Base-by-base conservation (phyloP, 1,284 basidiomycete species). In the Malassezia yamatoensis region DNA sequence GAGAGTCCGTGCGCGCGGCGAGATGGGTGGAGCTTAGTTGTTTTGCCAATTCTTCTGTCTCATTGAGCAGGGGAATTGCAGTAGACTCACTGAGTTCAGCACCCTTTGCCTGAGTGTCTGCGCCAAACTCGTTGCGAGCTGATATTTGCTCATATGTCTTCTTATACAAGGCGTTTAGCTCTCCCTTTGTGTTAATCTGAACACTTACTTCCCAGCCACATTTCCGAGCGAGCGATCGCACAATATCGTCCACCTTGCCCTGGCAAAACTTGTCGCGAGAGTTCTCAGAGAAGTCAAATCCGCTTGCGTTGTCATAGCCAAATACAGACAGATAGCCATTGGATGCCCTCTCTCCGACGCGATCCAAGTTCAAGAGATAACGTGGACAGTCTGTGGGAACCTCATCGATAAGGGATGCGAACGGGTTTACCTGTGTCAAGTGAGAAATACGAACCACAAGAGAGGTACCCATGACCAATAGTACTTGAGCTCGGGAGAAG, bases 381-480 rank as follows among this genome's bases (percentile, higher is more conserved):
- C 81, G 72, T 0, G 80, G 80, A 29, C 76, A 78, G 10, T 53
- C 29, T 2, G 58, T 32, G 0, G 73, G 64, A 5, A 80, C 80
- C 10, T 71, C 66, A 54, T 78, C 68, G 16, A 80, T 74, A 1
- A 82, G 71, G 1, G 76, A 76, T 2, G 80, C 80, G 63, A 81
- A 82, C 1, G 81, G 81, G 21, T 80, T 77, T 1, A 81, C 80
- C 5, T 62, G 53, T 10, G 13, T 45, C 13, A 8, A 24, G 41
- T 5, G 34, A 21, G 15, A 29, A 7, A 4, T 29, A 37, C 53
- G 6, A 16, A 59, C 60, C 51, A 83, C 84, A 24, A 93, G 80
- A 2, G 89, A 93, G 0, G 93, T 96, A 24, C 93, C 93, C 63
- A 96, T 84, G 32, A 96, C 83, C 63, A 96, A 83, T 16, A 96